Conservation (phyloP, 148 eudicot genomes). For the Camellia sinensis region DNA sequence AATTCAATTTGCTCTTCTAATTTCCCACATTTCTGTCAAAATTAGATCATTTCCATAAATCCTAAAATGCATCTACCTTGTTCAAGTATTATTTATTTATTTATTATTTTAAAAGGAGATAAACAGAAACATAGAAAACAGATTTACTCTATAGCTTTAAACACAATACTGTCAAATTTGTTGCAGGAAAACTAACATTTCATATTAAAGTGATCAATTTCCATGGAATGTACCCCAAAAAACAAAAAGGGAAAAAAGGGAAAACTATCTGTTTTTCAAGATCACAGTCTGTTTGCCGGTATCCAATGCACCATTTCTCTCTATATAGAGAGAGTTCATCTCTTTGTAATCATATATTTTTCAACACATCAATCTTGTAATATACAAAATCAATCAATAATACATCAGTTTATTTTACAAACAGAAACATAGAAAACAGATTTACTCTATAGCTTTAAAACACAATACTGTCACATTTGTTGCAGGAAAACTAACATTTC, state of each 20-base stretch:
- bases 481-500: neutral
- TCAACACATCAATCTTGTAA: too few relatives aligned
- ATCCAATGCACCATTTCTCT: too few relatives aligned
- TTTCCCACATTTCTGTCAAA: constrained; percentile 50
- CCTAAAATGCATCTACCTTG: neutral
- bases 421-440: too few relatives aligned
- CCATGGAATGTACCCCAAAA: neutral
- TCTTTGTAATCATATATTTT: too few relatives aligned
- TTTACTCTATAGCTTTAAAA: neutral
- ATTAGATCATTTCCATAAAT: neutral
- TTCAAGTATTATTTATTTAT: neutral
- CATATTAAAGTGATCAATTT: neutral
- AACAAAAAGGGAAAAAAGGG: neutral
- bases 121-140: neutral
- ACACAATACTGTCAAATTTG: neutral
- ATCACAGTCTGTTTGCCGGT: constrained; percentile 26
- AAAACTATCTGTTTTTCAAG: neutral
- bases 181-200: neutral
- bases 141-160: neutral
- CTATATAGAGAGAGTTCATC: too few relatives aligned
- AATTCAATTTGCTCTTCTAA: constrained; percentile 48
- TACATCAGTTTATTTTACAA: too few relatives aligned
- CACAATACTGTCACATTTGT: neutral
- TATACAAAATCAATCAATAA: too few relatives aligned
- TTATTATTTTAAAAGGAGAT: neutral